Evolutionary conservation across 1,139 yeast species (phyloP), one percentile per base, ranked within the genome.

Genomic region (Candida buenavistaensis): DNA sequence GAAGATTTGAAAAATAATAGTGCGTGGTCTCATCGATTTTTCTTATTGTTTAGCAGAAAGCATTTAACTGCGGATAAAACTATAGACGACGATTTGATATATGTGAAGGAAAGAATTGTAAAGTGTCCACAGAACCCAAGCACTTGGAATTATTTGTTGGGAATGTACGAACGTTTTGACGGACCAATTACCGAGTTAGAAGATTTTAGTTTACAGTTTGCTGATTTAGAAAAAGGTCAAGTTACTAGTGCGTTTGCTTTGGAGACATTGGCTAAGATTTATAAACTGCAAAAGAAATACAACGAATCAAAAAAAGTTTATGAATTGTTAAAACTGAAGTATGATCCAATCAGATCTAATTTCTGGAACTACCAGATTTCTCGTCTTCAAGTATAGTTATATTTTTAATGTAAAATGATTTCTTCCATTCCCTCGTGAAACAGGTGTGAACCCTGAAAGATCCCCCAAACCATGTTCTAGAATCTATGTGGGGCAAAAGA

Each of bases 1-100:
- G 51, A 61, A 6, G 99, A 92, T 57, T 75, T 87, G 14, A 69
- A 88, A 49, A 92, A 92, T 61, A 94, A 92, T 57, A 85, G 96
- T 37, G 97, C 95, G 0, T 92, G 99, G 99, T 75, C 81, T 38
- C 95, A 87, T 59, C 70, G 97, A 36, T 85, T 68, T 62, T 88
- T 82, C 50, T 55, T 84, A 14, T 52, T 54, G 23, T 68, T 71
- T 38, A 62, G 65, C 14, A 41, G 49, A n/a, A 40, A 40, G 2
- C 34, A 39, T 5, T 21, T 37, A 14, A 36, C 45, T 5, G 41
- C 40, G 20, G 51, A 44, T 2, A 45, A 41, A 6, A 43, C 45
- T 0, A 50, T 72, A 16, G 50, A 50, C 9, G 44, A 49, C 1
- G 57, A 54, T 23, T 46, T 76, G 4, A 64, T 62, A 5, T 86